These are phyloP conservation scores for Calocera cornea DNA, from an alignment of 768 basidiomycete species.

Conservation along the genomic window DNA sequence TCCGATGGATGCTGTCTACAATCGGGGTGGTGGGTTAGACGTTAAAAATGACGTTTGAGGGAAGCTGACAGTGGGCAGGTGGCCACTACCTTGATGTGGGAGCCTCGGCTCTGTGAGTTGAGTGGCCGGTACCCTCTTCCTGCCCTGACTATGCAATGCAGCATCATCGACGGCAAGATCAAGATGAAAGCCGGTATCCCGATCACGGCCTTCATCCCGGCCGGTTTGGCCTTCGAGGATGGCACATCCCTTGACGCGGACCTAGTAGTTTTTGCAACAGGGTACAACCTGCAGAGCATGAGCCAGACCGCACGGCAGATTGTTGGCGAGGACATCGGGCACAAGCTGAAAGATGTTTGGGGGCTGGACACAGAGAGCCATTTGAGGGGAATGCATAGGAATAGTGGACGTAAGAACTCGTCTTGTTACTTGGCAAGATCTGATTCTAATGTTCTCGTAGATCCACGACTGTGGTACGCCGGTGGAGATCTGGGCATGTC, in stretches of 20 bases:
- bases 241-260: constrained; percentile 38
- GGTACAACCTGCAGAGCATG: constrained; percentile 36
- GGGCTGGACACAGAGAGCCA: constrained; percentile 41
- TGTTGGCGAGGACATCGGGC: constrained; percentile 35
- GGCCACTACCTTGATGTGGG: neutral
- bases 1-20: neutral
- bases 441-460: neutral
- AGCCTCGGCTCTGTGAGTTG: neutral
- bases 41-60: neutral
- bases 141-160: neutral
- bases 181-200: constrained; percentile 50
- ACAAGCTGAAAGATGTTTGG: constrained; percentile 44
- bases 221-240: constrained; percentile 36
- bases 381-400: neutral
- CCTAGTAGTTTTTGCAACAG: constrained; percentile 49
- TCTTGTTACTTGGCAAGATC: neutral
- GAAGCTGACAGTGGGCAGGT: neutral
- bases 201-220: constrained; percentile 33
- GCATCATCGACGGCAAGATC: constrained; percentile 51
- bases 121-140: neutral
- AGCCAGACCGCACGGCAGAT: constrained; percentile 31
- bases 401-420: neutral
- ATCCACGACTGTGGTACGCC: neutral
- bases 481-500: neutral
- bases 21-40: neutral